Base-by-base conservation (phyloP, 306 rosid species). In the Sesbania bispinosa region DNA sequence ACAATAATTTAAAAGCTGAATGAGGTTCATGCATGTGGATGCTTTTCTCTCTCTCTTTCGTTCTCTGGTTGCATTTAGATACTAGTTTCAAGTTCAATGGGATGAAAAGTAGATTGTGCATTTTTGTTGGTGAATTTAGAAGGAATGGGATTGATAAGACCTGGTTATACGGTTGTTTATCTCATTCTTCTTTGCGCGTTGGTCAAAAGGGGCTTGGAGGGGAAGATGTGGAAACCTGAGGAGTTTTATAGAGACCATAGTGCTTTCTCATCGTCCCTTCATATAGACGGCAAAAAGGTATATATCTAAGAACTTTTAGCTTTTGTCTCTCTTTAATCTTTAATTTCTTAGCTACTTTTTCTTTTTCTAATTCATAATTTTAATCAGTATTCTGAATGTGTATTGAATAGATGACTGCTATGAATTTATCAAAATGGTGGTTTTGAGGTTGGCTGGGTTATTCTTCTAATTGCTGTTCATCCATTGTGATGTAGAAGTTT, bases 121-220 rank as follows among this genome's bases (percentile, higher is more conserved):
- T 68, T 69, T 48, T 79, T 81, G 9, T 71, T 77, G 43, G 67
- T 74, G 82, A 69, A 62, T 74, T 62, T 16, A 69, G 57, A 48
- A 81, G 77, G 67, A 76, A 88, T 81, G 80, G 83, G 77, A 75
- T 80, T 86, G 76, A 78, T 76, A 80, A 86, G 75, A 76, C 85
- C 76, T 23, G 13, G 78, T 27, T 78, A 58, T 81, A 77, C 78
- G 10, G 78, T 83, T 80, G 39, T 79, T 66, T 83, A 76, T 29
- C 75, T 72, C 62, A 79, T 81, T 83, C 80, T 92, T 64, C 78
- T 89, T 65, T 86, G 81, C 29, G 85, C 82, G 7, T 62, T 86
- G 62, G 82, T 76, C 24, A 85, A 78, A 3, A 77, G 75, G 20
- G 79, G 69, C 24, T 86, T 91, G 6, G 85, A 88, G 18, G 87